Base-by-base conservation (phyloP, 208 protist genomes). In the Trypanosoma theileri region DNA sequence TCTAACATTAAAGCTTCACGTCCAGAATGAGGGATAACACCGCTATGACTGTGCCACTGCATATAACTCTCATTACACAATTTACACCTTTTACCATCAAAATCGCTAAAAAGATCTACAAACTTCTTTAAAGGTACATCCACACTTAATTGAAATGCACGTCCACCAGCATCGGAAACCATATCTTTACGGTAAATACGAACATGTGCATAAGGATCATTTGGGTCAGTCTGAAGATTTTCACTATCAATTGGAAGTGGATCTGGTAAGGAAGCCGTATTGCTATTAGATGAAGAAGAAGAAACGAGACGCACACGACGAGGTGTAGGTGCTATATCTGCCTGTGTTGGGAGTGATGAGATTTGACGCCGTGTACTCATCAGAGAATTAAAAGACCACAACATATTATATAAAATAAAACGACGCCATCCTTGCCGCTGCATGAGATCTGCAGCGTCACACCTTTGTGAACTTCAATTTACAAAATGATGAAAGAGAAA, bases 41-140 rank as follows among this genome's bases (percentile, higher is more conserved):
- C 46, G 56, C 73, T 48, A 76, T 96, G 91, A 8, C 66, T 66
- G 74, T 85, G 79, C 91, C 91, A 96, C 65, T 88, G 81, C 28
- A 85, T 26, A 66, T 86, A 91, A 31, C 81, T 69, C 63, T 96
- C 91, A 66, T 93, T 96, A 73, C 91, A 96, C 63, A 96, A 66
- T 63, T 91, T 92, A 66, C 91, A 96, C 6, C 88, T 85, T 57
- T 87, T 88, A 9, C 62, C 66, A 10, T 92, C 88, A 66, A 79
- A 92, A 58, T 96, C 88, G 61, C 73, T 82, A 67, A 96, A 96
- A 68, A 86, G 67, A 28, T 93, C 91, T n/a, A 79, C 26, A 61
- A 93, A 88, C 3, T 79, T 81, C 56, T 88, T 88, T 0, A 82
- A 17, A 7, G 77, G 63, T 0, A 89, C 77, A 69, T 96, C 86